Evolutionary conservation across 176 grass and related monocot genomes (phyloP).

Genomic region (Oryza officinalis): DNA sequence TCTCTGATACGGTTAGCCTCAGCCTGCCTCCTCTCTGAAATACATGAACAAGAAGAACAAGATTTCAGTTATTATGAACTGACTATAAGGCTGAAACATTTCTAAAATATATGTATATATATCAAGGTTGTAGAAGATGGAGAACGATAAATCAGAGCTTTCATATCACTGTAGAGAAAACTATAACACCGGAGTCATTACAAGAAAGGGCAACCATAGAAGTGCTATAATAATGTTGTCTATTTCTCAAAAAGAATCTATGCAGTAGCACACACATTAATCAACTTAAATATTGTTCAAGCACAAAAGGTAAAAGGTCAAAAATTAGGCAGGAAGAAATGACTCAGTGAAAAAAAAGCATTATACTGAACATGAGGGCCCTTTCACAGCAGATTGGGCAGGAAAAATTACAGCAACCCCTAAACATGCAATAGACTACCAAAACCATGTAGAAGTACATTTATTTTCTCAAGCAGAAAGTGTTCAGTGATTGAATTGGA

Average conservation of each 20-base stretch:
- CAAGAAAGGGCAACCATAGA: neutral
- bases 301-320: neutral
- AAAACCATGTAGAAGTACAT: neutral
- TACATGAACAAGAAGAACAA: neutral
- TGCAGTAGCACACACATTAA: neutral
- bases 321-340: neutral
- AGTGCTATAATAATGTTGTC: neutral
- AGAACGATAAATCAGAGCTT: neutral
- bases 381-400: neutral
- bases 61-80: neutral
- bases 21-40: slow-evolving; percentile 79
- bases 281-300: neutral
- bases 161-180: neutral
- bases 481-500: neutral
- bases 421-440: neutral
- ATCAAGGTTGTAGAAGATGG: neutral
- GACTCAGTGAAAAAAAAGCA: neutral
- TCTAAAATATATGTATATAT: neutral
- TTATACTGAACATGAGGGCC: neutral
- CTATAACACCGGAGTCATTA: neutral
- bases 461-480: neutral
- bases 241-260: neutral
- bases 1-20: slow-evolving; percentile 82
- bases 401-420: neutral
- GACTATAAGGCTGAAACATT: neutral